These are phyloP conservation scores for Xylariaceae sp. DNA, from an alignment of 2,329 filamentous ascomycete genomes.

Conservation along the genomic window DNA sequence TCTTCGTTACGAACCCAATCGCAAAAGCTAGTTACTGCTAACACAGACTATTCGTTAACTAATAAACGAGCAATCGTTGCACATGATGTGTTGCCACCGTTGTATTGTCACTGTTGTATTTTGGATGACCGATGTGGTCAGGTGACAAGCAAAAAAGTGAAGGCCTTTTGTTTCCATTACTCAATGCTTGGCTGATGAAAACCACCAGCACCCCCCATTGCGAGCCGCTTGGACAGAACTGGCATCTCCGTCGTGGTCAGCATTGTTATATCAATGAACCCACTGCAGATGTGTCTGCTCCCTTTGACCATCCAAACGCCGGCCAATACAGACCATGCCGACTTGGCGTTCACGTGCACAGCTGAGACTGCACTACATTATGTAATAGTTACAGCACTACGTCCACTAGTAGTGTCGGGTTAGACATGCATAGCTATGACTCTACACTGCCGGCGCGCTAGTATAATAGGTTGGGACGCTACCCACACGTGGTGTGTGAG, in stretches of 20 bases:
- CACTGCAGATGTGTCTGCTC: not conserved
- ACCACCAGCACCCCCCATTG: constrained; percentile 16
- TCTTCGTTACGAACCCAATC: too few species aligned
- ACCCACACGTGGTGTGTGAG: too few species aligned
- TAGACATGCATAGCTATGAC: not conserved
- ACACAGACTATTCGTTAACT: not conserved
- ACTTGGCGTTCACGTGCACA: constrained; percentile 16
- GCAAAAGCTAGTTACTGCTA: too few species aligned
- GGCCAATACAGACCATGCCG: not conserved
- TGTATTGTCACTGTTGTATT: not conserved
- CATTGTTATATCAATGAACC: constrained; percentile 22
- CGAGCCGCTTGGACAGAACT: constrained; percentile 12
- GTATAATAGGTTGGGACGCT: too few species aligned
- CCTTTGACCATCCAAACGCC: constrained; percentile 1
- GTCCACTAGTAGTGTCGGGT: not conserved
- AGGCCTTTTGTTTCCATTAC: constrained; percentile 48
- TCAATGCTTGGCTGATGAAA: constrained; percentile 39
- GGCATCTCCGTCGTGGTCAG: constrained; percentile 16
- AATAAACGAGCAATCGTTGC: not conserved
- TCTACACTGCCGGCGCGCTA: not conserved
- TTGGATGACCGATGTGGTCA: constrained; percentile 29
- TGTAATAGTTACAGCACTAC: not conserved
- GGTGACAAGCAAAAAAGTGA: constrained; percentile 37
- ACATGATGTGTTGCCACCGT: not conserved
- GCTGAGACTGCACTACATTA: not conserved